Evolutionary conservation across 2,329 filamentous ascomycete species (phyloP).

Genomic region (Cladophialophora psammophila): DNA sequence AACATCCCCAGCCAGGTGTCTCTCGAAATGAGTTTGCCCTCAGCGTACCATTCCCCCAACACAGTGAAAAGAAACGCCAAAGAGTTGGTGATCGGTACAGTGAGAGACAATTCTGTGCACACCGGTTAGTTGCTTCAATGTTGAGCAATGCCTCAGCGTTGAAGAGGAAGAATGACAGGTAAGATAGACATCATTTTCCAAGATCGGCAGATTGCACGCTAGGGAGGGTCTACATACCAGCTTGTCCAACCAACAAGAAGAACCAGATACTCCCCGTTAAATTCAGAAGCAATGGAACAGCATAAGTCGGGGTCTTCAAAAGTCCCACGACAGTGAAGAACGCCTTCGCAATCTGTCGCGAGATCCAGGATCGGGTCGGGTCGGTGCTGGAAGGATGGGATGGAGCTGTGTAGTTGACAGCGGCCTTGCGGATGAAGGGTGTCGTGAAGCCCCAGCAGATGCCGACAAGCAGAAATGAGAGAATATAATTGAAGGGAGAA

Average conservation of each 20-base stretch:
- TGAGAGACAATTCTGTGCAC: conserved; percentile 79
- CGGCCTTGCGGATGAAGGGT: conserved; percentile 87
- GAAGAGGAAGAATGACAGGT: neutral
- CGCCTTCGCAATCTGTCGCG: conserved; percentile 67
- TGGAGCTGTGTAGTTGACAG: conserved; percentile 74
- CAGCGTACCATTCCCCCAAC: conserved; percentile 92
- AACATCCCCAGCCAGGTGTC: conserved; percentile 85
- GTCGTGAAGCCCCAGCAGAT: conserved; percentile 89
- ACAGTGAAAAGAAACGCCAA: conserved; percentile 96
- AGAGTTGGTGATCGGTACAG: conserved; percentile 93
- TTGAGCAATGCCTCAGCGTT: neutral
- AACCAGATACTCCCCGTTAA: conserved; percentile 96
- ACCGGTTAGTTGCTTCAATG: neutral
- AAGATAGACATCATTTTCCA: neutral
- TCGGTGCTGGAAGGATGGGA: conserved; percentile 45
- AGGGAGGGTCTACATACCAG: conserved; percentile 67
- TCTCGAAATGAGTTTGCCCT: conserved; percentile 85
- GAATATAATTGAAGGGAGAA: conserved; percentile 75
- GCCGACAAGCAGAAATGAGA: conserved; percentile 89
- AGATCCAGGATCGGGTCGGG: conserved; percentile 63
- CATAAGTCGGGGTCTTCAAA: conserved; percentile 81
- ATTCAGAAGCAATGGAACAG: conserved; percentile 83
- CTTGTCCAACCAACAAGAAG: conserved; percentile 89
- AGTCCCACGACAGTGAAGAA: conserved; percentile 81
- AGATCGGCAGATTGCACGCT: neutral